Evolutionary conservation across 2,329 filamentous ascomycete genomes (phyloP).

Genomic region (Daldinia sp.): DNA sequence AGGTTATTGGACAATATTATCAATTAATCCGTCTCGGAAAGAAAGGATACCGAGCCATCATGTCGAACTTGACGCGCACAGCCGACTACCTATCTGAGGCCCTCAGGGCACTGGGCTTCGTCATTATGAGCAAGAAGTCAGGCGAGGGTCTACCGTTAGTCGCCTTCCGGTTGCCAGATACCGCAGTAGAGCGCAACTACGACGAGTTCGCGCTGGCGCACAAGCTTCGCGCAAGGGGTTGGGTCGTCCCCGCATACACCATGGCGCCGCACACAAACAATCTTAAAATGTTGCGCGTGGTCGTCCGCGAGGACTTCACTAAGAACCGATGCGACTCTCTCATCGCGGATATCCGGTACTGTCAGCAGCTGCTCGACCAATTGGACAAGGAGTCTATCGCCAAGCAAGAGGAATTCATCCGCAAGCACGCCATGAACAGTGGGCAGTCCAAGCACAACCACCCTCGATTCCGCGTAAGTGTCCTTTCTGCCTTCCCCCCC

Average conservation of each 20-base stretch:
- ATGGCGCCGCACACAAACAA: conserved; percentile 89
- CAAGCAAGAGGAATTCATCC: conserved; percentile 72
- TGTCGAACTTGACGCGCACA: conserved; percentile 90
- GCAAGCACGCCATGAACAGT: conserved; percentile 61
- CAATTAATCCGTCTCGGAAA: conserved; percentile 95
- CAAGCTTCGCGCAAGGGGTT: conserved; percentile 84
- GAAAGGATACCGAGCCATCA: conserved; percentile 89
- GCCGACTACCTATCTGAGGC: conserved; percentile 84
- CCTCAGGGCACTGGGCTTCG: conserved; percentile 78
- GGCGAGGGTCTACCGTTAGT: conserved; percentile 88
- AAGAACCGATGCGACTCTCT: conserved; percentile 82
- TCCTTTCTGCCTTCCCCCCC: not conserved
- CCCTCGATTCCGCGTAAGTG: conserved; percentile 58
- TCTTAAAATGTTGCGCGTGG: conserved; percentile 90
- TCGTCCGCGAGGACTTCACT: conserved; percentile 92
- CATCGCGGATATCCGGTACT: conserved; percentile 80
- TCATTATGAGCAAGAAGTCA: conserved; percentile 83
- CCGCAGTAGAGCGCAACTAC: conserved; percentile 55
- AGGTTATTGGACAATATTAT: conserved; percentile 97
- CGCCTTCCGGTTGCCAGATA: conserved; percentile 74
- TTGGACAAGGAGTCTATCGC: conserved; percentile 78
- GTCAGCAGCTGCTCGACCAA: conserved; percentile 72
- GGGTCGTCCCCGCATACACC: conserved; percentile 95
- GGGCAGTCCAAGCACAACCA: conserved; percentile 63
- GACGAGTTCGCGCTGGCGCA: conserved; percentile 85